Conservation (phyloP, 495 filamentous ascomycete species). For the Annulohypoxylon maeteangense region DNA sequence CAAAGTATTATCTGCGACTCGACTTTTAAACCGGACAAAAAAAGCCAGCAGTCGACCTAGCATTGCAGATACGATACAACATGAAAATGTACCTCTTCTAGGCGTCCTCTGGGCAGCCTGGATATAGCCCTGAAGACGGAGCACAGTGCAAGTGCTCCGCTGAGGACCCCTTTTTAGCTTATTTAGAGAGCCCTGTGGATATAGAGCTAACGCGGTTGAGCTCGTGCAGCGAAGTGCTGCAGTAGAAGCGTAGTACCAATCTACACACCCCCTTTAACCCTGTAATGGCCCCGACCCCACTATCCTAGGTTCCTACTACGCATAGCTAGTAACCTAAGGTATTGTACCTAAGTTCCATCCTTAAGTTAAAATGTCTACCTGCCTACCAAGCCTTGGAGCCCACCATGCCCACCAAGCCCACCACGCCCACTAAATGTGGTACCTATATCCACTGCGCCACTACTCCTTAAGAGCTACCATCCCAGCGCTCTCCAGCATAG, state of each 20-base stretch:
- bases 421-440: slow-evolving; percentile 23
- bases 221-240: background rate
- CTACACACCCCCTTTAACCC: slow-evolving; percentile 30
- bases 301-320: background rate
- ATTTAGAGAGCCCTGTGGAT: slow-evolving; percentile 32
- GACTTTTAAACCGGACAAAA: background rate
- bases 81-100: background rate
- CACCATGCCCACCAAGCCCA: slow-evolving; percentile 18
- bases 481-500: background rate
- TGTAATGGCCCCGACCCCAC: slow-evolving; percentile 12
- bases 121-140: slow-evolving; percentile 7
- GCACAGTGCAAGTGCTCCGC: slow-evolving; percentile 4
- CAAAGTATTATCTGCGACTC: slow-evolving; percentile 13
- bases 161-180: slow-evolving; percentile 34
- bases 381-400: background rate
- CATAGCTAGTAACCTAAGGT: no score
- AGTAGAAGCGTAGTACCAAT: background rate
- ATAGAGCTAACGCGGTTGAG: slow-evolving; percentile 31
- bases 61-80: background rate
- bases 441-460: slow-evolving; percentile 29
- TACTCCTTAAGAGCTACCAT: slow-evolving; percentile 4
- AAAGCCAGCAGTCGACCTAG: background rate
- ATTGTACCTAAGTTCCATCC: background rate
- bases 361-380: background rate
- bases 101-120: background rate